Conservation (phyloP, 2,329 filamentous ascomycete genomes). For the Tolypocladium tundrense region DNA sequence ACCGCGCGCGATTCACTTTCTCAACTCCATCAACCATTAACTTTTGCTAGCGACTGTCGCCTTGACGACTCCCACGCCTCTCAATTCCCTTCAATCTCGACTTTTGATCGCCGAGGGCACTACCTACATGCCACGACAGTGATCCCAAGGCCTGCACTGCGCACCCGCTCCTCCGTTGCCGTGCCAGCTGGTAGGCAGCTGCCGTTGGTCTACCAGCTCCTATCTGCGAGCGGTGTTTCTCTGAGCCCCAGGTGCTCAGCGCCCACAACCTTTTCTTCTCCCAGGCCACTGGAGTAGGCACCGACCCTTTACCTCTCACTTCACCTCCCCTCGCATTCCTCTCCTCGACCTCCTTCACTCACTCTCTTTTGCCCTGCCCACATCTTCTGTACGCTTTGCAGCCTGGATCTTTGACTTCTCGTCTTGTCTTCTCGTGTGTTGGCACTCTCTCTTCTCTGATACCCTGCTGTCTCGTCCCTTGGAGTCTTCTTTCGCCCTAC, state of each 20-base stretch:
- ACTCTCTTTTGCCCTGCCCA: not conserved
- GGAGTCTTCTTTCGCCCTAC: not conserved
- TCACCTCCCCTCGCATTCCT: not conserved
- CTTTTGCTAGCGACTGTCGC: constrained; percentile 14
- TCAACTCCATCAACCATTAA: constrained; percentile 20
- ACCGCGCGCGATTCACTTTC: not conserved
- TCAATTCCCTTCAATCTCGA: not conserved
- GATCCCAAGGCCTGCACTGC: not conserved
- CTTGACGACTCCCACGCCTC: not conserved
- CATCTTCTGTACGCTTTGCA: not conserved
- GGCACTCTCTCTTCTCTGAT: not conserved
- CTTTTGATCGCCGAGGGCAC: not conserved
- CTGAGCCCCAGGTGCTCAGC: not conserved
- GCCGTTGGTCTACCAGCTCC: not conserved
- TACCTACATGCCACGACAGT: too few species aligned
- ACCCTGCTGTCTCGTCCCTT: not conserved
- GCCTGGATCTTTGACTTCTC: not conserved
- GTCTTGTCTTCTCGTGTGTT: not conserved
- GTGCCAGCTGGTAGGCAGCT: not conserved
- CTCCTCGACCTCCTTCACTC: too few species aligned
- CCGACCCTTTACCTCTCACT: not conserved
- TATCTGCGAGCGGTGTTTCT: not conserved
- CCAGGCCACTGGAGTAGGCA: not conserved
- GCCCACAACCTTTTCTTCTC: not conserved
- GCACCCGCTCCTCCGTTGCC: not conserved